Evolutionary conservation across 768 basidiomycete genomes (phyloP), one percentile per base, ranked within the genome.

Genomic region (Naganishia friedmannii): DNA sequence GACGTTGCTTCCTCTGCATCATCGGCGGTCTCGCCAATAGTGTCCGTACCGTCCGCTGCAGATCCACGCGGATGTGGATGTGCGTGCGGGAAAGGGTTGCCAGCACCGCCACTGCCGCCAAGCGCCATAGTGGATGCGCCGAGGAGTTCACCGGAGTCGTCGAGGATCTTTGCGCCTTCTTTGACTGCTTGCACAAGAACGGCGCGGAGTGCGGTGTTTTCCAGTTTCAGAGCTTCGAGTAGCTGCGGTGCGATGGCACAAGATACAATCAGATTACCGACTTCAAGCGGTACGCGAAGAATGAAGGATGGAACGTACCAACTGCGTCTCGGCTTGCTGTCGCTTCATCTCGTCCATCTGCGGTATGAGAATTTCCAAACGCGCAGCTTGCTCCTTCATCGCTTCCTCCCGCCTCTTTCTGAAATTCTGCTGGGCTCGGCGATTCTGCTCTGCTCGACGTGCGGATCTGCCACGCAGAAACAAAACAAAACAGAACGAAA

Each of bases 401-500:
- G 71, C 65, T 71, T 79, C 78, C 55, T 96, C 93, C 75, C 93
- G 84, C 34, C 93, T 87, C 79, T 94, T 90, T 71, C 93, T 83
- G 80, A 94, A 96, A 1, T 92, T 92, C 45, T 92, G 86, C 82
- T 96, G 93, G 0, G 93, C 93, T 80, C 93, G 93, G 75, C 93
- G 86, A 80, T 96, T 96, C 83, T 96, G 93, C 76, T 94, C 93
- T 48, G 93, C 93, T 10, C 93, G 87, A 77, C 92, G 93, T 3
- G 66, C 34, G 19, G 55, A 46, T 51, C 68, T 69, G 56, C 2
- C 23, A 26, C 15, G 8, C 19, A 17, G 12, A 7, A 19, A 46
- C 8, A 21, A 15, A 15, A 17, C n/a, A n/a, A n/a, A n/a, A n/a
- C n/a, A n/a, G n/a, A n/a, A n/a, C n/a, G n/a, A n/a, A n/a, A n/a